Evolutionary conservation across 192 early-diverging fungal species (phyloP).

Genomic region (Umbelopsis sp.): DNA sequence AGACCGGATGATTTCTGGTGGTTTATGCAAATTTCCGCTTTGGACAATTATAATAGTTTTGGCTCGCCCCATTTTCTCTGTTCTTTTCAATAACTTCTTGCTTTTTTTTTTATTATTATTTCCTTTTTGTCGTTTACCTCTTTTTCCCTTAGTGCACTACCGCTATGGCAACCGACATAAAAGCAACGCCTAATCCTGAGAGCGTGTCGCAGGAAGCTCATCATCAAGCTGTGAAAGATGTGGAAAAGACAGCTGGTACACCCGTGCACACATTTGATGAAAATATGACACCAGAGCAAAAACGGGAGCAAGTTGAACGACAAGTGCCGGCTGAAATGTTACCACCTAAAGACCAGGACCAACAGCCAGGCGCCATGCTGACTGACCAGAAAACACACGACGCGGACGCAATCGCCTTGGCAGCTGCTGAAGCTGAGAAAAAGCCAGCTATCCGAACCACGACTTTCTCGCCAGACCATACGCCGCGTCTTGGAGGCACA

Average conservation of each 20-base stretch:
- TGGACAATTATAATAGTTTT: conserved; percentile 4
- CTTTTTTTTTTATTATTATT: background rate
- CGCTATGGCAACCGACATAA: background rate
- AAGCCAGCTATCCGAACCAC: background rate
- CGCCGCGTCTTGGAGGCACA: no score
- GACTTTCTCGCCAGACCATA: background rate
- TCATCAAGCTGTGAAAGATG: background rate
- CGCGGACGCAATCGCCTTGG: conserved; percentile 9
- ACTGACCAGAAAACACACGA: conserved; percentile 36
- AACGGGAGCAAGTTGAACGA: conserved; percentile 18
- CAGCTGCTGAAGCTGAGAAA: conserved; percentile 19
- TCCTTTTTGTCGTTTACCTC: background rate
- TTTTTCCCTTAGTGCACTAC: background rate
- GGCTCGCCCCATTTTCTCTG: background rate
- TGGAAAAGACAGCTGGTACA: conserved; percentile 14
- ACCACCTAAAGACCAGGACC: conserved; percentile 18
- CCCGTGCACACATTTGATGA: conserved; percentile 21
- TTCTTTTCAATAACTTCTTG: background rate
- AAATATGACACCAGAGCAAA: conserved; percentile 19
- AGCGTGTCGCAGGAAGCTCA: background rate
- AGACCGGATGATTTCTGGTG: no score
- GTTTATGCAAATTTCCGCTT: conserved; percentile 15
- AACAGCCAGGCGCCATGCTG: conserved; percentile 8
- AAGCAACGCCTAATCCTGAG: background rate
- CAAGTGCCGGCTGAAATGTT: conserved; percentile 32